These are phyloP conservation scores for Epithele typhae DNA, from an alignment of 768 basidiomycete genomes.

Conservation along the genomic window DNA sequence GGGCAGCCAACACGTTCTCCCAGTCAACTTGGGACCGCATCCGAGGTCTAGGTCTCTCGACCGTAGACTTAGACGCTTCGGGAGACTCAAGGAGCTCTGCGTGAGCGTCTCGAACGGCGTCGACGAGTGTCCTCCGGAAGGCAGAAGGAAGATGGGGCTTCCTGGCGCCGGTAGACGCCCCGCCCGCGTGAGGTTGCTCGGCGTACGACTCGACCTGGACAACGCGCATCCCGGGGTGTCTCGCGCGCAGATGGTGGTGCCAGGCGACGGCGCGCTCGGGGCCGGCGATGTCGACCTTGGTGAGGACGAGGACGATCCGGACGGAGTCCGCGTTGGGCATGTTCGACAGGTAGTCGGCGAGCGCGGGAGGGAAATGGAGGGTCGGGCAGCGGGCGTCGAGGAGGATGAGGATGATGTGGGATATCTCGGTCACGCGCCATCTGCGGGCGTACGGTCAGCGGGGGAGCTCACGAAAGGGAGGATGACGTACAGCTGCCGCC, in stretches of 20 bases:
- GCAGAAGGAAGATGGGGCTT: constrained; percentile 66
- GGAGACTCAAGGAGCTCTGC: constrained; percentile 66
- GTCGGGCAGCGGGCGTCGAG: constrained; percentile 88
- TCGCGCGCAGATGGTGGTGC: constrained; percentile 52
- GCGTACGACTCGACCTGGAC: constrained; percentile 77
- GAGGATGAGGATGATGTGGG: constrained; percentile 82
- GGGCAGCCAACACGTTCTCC: constrained; percentile 51
- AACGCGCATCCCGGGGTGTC: constrained; percentile 52
- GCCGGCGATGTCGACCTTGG: constrained; percentile 88
- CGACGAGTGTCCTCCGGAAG: constrained; percentile 61
- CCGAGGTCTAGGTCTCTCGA: constrained; percentile 60
- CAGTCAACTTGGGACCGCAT: constrained; percentile 72
- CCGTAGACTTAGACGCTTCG: constrained; percentile 41
- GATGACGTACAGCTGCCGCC: constrained; percentile 84
- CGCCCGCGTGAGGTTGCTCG: constrained; percentile 32
- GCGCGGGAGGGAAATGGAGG: constrained; percentile 80
- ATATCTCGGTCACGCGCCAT: constrained; percentile 93
- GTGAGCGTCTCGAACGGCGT: constrained; percentile 63
- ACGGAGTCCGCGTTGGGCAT: constrained; percentile 17
- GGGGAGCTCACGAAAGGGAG: neutral
- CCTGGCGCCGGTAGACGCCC: constrained; percentile 14
- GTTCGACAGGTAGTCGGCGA: constrained; percentile 54
- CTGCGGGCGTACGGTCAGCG: constrained; percentile 31
- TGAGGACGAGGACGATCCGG: constrained; percentile 68
- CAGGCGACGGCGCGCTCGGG: constrained; percentile 59